Conservation (phyloP, 2,329 filamentous ascomycete genomes). For the Monosporascus ibericus region DNA sequence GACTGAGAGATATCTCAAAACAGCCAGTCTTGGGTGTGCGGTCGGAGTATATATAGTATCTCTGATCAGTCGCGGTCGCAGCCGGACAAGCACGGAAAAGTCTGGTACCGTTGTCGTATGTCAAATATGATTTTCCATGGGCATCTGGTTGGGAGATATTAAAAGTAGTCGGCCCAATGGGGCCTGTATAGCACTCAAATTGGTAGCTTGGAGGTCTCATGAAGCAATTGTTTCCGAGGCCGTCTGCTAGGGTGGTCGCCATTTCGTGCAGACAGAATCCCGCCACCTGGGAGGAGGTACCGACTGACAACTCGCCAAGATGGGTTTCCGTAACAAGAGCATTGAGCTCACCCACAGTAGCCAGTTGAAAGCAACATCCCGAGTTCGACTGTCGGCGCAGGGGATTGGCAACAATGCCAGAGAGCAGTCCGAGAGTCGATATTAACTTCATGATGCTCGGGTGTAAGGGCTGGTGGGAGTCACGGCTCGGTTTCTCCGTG, state of each 20-base stretch:
- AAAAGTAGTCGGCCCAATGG: conserved; percentile 18
- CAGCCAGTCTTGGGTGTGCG: conserved; percentile 16
- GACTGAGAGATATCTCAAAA: conserved; percentile 14
- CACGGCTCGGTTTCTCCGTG: too few species aligned
- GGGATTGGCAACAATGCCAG: conserved; percentile 7
- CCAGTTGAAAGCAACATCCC: conserved; percentile 22
- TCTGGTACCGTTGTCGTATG: conserved; percentile 16
- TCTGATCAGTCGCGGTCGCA: conserved; percentile 7
- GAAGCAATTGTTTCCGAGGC: conserved; percentile 21
- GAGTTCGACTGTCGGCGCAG: conserved; percentile 8
- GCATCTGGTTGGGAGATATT: conserved; percentile 8
- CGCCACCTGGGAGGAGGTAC: conserved; percentile 16
- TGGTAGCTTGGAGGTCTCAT: conserved; percentile 17
- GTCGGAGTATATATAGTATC: conserved; percentile 20
- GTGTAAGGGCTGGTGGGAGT: background rate
- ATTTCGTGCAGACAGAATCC: conserved; percentile 19
- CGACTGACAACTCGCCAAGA: conserved; percentile 17
- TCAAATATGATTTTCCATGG: conserved; percentile 16
- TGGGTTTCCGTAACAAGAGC: conserved; percentile 19
- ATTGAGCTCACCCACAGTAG: conserved; percentile 17
- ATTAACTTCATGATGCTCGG: conserved; percentile 14
- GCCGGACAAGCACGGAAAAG: conserved; percentile 21
- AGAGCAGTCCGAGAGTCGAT: conserved; percentile 9
- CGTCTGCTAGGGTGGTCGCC: conserved; percentile 18
- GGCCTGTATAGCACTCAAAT: conserved; percentile 21